Conservation (phyloP, 1,139 yeast species). For the Yamadazyma mexicana region DNA sequence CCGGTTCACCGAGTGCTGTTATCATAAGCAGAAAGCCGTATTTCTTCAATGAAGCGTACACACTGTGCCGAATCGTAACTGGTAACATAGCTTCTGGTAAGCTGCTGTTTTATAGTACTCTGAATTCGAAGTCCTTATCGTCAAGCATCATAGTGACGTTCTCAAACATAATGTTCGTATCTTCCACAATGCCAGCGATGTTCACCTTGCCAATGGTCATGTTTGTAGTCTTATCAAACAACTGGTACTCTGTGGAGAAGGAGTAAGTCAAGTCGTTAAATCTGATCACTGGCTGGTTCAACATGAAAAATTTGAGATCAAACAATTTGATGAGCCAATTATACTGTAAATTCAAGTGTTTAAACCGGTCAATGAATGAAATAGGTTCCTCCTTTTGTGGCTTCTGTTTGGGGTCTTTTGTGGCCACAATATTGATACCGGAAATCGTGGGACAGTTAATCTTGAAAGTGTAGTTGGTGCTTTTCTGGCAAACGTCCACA, state of each 20-base stretch:
- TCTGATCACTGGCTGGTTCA: constrained; percentile 15
- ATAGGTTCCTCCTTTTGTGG: background rate
- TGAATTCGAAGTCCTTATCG: constrained; percentile 10
- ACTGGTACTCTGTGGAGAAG: constrained; percentile 12
- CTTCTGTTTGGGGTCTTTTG: background rate
- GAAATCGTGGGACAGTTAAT: constrained; percentile 15
- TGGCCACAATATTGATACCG: constrained; percentile 12
- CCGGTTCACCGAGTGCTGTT: no score
- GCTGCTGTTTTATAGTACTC: constrained; percentile 5
- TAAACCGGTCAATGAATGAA: background rate
- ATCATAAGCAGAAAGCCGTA: no score
- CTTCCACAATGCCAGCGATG: constrained; percentile 12
- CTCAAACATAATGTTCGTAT: constrained; percentile 15
- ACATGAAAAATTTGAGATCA: constrained; percentile 12
- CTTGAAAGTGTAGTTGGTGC: constrained; percentile 7
- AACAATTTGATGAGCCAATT: constrained; percentile 16
- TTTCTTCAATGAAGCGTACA: no score
- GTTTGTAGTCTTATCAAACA: constrained; percentile 4
- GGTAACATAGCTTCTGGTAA: no score
- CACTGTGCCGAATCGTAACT: no score
- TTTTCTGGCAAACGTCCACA: constrained; percentile 8
- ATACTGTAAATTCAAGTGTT: constrained; percentile 9
- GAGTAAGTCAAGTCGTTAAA: constrained; percentile 9
- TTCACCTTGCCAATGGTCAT: constrained; percentile 10
- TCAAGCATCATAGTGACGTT: constrained; percentile 6